Evolutionary conservation across 805 yeast species (phyloP).

Genomic region (Debaryomyces prosopidis): DNA sequence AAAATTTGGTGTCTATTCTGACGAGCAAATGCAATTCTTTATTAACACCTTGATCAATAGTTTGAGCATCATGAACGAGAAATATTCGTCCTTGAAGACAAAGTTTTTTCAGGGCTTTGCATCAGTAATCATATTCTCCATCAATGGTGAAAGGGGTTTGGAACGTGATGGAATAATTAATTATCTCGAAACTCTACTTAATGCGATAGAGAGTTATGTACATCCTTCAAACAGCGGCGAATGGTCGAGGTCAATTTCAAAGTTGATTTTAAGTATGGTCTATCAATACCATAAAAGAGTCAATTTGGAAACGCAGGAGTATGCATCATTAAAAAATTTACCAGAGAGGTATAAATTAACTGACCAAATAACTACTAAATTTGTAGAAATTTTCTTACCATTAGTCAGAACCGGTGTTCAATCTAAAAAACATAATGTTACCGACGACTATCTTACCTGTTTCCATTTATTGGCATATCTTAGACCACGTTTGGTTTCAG

Average conservation of each 20-base stretch:
- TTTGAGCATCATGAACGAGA: slow-evolving; percentile 48
- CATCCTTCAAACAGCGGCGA: slow-evolving; percentile 93
- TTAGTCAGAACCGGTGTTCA: slow-evolving; percentile 71
- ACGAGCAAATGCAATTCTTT: slow-evolving; percentile 59
- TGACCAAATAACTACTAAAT: slow-evolving; percentile 34
- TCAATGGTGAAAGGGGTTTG: slow-evolving; percentile 49
- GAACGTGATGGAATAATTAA: slow-evolving; percentile 49
- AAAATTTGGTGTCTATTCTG: slow-evolving; percentile 62
- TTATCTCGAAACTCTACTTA: slow-evolving; percentile 54
- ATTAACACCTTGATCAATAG: slow-evolving; percentile 53
- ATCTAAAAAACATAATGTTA: slow-evolving; percentile 59
- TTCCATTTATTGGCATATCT: slow-evolving; percentile 66
- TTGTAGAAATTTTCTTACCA: slow-evolving; percentile 56
- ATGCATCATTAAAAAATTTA: slow-evolving; percentile 24
- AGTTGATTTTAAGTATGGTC: slow-evolving; percentile 60
- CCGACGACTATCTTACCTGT: slow-evolving; percentile 58
- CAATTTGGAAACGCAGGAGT: slow-evolving; percentile 45
- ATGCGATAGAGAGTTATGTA: slow-evolving; percentile 73
- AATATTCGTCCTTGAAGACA: slow-evolving; percentile 45
- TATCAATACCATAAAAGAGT: slow-evolving; percentile 60
- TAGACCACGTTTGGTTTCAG: slow-evolving; percentile 54
- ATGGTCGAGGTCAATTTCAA: slow-evolving; percentile 78
- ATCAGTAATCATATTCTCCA: slow-evolving; percentile 55
- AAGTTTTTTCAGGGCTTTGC: slow-evolving; percentile 45
- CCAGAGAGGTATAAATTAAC: slow-evolving; percentile 34